Evolutionary conservation across 2,329 filamentous ascomycete species (phyloP).

Genomic region (Ceratocystis diversiconidia): DNA sequence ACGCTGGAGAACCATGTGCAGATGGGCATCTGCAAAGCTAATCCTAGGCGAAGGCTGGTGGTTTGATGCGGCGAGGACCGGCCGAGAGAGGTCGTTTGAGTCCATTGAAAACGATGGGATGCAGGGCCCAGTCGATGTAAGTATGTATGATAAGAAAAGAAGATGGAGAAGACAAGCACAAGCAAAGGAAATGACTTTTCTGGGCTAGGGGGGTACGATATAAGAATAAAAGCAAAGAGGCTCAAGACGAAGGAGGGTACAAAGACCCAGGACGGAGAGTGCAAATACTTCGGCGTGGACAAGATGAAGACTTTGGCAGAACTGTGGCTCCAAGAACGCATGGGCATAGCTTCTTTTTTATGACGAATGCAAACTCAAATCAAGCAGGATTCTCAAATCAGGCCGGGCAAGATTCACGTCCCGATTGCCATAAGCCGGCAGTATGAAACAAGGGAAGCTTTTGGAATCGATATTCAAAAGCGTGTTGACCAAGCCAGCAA

Average conservation of each 20-base stretch:
- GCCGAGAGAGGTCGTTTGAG: background rate
- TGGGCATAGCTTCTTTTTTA: background rate
- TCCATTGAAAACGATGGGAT: background rate
- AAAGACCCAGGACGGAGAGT: background rate
- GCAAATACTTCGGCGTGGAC: background rate
- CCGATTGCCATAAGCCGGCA: background rate
- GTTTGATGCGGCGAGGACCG: background rate
- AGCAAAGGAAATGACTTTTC: no score
- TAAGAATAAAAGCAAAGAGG: background rate
- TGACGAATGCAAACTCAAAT: conserved; percentile 1
- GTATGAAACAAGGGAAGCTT: background rate
- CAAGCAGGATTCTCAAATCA: background rate
- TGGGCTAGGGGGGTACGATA: background rate
- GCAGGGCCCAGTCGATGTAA: no score
- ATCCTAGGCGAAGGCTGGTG: background rate
- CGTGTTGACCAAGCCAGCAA: background rate
- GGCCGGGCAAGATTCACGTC: background rate
- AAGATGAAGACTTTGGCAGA: no score
- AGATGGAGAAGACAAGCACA: no score
- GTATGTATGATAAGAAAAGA: no score
- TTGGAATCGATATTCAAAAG: background rate
- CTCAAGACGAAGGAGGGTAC: background rate
- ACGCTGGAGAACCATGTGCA: conserved; percentile 14
- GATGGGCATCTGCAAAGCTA: conserved; percentile 5
- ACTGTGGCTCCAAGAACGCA: background rate